A percentile compares a stretch with the other conserved stretches of the same genome.
Evolutionary conservation across 441 rosid species (phyloP).

Genomic region (Gossypium lobatum): DNA sequence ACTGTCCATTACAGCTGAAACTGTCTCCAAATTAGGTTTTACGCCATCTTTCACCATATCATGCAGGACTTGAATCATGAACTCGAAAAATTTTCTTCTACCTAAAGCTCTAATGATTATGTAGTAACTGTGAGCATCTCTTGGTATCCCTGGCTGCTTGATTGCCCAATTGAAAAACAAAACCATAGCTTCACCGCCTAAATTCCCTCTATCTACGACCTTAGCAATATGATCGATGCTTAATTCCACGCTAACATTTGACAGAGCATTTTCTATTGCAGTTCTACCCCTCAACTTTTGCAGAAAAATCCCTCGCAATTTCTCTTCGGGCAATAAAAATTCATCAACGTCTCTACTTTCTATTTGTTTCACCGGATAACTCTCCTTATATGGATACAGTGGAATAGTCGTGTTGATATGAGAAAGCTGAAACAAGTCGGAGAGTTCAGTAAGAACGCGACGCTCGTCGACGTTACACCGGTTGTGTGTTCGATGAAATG

Average conservation of each 20-base stretch:
- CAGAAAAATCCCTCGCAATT: constrained; percentile 79
- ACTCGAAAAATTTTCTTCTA: constrained; percentile 57
- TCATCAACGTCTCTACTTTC: constrained; percentile 34
- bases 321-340: constrained; percentile 63
- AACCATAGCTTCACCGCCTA: constrained; percentile 69
- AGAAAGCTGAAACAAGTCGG: constrained; percentile 46
- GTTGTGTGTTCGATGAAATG: not conserved
- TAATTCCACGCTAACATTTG: constrained; percentile 39
- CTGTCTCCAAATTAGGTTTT: constrained; percentile 36
- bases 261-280: constrained; percentile 46
- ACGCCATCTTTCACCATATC: constrained; percentile 38
- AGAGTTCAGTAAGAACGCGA: constrained; percentile 49
- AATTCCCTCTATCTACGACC: constrained; percentile 58
- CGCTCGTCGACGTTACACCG: constrained; percentile 33
- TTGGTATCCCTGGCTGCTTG: constrained; percentile 39
- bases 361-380: constrained; percentile 9
- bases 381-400: constrained; percentile 14
- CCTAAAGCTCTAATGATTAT: constrained; percentile 64
- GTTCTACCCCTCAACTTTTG: constrained; percentile 56
- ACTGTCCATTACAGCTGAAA: constrained; percentile 54
- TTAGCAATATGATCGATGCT: constrained; percentile 48
- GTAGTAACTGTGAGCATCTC: constrained; percentile 42
- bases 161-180: constrained; percentile 74
- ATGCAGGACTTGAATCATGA: constrained; percentile 37
- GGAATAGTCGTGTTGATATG: constrained; percentile 11